Conservation (phyloP, 78 protist species). For the Capsaspora owczarzaki region DNA sequence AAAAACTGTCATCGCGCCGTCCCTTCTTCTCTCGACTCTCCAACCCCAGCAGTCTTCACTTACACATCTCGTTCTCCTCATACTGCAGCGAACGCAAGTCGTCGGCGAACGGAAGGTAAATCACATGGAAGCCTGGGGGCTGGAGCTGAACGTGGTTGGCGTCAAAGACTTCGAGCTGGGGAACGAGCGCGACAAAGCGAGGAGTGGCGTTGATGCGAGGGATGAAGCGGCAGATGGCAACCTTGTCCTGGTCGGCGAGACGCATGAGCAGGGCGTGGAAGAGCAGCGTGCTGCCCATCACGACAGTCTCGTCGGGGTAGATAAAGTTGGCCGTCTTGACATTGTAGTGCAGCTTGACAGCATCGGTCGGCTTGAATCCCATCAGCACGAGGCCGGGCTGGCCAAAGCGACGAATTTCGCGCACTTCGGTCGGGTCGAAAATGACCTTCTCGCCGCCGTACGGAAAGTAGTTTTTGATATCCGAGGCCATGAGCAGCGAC, state of each 20-base stretch:
- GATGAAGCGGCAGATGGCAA: conserved; percentile 12
- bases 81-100: background rate
- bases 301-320: conserved; percentile 8
- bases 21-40: no score
- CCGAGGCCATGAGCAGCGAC: background rate
- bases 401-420: background rate
- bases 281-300: background rate
- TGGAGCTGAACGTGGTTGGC: background rate
- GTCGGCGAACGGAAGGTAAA: conserved; percentile 23
- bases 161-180: background rate
- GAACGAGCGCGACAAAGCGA: conserved; percentile 13
- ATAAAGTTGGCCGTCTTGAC: background rate
- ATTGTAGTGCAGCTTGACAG: background rate
- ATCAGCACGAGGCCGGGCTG: conserved; percentile 4
- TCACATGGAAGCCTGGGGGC: conserved; percentile 32
- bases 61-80: no score
- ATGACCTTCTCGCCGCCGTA: conserved; percentile 3
- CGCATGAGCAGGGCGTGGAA: background rate
- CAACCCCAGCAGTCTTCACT: no score
- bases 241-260: no score
- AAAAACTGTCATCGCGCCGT: background rate
- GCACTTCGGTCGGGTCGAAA: background rate
- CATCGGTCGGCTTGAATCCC: conserved; percentile 18
- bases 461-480: background rate
- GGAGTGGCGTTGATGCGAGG: background rate